Evolutionary conservation across 2,329 filamentous ascomycete species (phyloP).

Genomic region (Fusarium napiforme): DNA sequence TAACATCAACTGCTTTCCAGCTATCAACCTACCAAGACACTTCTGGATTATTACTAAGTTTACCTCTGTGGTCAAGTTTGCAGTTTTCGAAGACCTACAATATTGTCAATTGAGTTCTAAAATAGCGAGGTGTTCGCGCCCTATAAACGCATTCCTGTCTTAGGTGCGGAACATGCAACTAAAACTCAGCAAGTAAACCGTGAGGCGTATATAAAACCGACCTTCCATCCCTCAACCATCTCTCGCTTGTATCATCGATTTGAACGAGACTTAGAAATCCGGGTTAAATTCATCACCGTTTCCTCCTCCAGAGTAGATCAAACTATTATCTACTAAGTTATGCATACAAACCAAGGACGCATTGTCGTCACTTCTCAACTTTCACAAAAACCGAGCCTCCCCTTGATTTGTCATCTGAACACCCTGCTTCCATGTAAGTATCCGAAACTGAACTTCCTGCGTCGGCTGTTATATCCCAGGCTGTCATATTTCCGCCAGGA

Average conservation of each 20-base stretch:
- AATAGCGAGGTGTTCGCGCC: not conserved
- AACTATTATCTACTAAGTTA: not conserved
- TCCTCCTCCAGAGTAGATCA: not conserved
- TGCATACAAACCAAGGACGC: not conserved
- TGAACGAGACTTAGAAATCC: not conserved
- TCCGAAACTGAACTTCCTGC: not conserved
- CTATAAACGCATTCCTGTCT: too few species aligned
- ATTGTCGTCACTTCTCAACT: slow-evolving; percentile 1
- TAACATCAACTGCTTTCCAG: not conserved
- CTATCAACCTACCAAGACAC: not conserved
- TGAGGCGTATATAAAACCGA: rapidly evolving
- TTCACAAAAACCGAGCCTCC: slow-evolving; percentile 1
- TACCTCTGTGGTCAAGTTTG: rapidly evolving
- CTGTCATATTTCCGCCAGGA: not conserved
- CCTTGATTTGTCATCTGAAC: not conserved
- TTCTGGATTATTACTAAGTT: not conserved
- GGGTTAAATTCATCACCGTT: not conserved
- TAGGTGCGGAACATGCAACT: rapidly evolving
- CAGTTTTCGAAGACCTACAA: not conserved
- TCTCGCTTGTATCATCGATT: not conserved
- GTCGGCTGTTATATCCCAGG: not conserved
- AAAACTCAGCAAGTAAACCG: not conserved
- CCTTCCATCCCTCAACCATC: not conserved
- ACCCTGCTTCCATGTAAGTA: not conserved
- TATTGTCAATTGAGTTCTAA: not conserved